Evolutionary conservation across 768 basidiomycete species (phyloP), one percentile per base, ranked within the genome.

Genomic region (Gymnopilus dilepis): DNA sequence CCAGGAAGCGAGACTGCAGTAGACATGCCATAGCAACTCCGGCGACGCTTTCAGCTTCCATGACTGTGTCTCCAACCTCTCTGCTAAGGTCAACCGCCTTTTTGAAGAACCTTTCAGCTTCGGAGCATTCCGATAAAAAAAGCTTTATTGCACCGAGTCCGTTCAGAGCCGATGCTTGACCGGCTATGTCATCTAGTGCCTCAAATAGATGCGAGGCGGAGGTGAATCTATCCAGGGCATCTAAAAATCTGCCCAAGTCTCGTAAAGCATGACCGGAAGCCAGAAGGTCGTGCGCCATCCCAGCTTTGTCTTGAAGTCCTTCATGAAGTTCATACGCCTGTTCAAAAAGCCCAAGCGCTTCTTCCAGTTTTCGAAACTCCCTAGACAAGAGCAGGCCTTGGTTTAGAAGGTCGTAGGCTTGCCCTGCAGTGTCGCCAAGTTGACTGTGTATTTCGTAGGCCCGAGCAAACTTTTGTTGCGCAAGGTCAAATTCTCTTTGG

Each of bases 371-470:
- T 2, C n/a, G 15, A 34, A 47, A 28, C 11, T 63, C 31, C 42
- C 67, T 56, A 30, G 65, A 65, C n/a, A 67, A 42, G 0, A 70
- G 60, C 19, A 69, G 61, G 4, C 65, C 73, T 7, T 73, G 58
- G 52, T 74, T 74, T 28, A 73, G 65, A 6, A 70, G 60, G 42
- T 74, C 73, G 28, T 71, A 72, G 15, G 72, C 74, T 13, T 72
- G 67, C 6, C 73, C 73, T 7, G 58, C 53, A 8, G 58, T 26
- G 59, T 73, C 72, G 11, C 66, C 65, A 0, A 62, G 63, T 57
- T 69, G 26, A 11, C 38, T 59, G 37, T 75, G 74, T 6, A 74
- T 42, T 21, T 62, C 57, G n/a, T 67, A 42, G 1, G 74, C 73
- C 24, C 53, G 33, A 5, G 64, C 26, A 33, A 73, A 67, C 42